Conservation (phyloP, 2,329 filamentous ascomycete genomes). For the Juglanconis oblonga region DNA sequence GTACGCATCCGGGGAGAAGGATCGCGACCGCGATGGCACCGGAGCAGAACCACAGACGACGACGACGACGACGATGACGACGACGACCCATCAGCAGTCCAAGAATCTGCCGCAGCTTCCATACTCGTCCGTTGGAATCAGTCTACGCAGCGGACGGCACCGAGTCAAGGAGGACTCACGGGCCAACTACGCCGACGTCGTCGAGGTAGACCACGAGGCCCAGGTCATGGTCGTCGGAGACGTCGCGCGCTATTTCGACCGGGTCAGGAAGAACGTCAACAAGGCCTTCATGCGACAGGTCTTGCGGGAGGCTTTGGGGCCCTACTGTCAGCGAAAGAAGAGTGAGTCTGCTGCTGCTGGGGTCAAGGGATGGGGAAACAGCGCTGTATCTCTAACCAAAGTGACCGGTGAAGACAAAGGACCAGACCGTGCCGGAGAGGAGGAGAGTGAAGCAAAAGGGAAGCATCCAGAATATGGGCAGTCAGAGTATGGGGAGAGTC, state of each 20-base stretch:
- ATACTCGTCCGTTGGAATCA: conserved; percentile 33
- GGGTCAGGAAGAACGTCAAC: conserved; percentile 35
- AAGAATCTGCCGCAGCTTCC: conserved; percentile 27
- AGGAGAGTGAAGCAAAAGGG: background rate
- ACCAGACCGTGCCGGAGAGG: background rate
- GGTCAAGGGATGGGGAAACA: conserved; percentile 16
- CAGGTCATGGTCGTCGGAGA: conserved; percentile 34
- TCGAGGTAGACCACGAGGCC: conserved; percentile 34
- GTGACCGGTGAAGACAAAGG: background rate
- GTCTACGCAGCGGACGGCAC: conserved; percentile 30
- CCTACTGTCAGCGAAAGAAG: conserved; percentile 29
- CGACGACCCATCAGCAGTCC: conserved; percentile 21
- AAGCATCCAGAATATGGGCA: background rate
- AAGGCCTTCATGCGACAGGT: conserved; percentile 36
- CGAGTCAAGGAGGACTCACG: conserved; percentile 34
- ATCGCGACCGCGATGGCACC: conserved; percentile 20
- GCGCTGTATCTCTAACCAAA: conserved; percentile 13
- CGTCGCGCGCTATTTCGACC: conserved; percentile 35
- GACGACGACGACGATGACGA: no score
- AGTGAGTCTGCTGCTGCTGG: conserved; percentile 17
- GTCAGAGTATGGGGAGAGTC: background rate
- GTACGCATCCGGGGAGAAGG: conserved; percentile 32
- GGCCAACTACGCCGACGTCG: conserved; percentile 35
- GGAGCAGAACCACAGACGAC: no score
- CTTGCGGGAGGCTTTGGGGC: conserved; percentile 30